phyloP scores from a whole-genome alignment of 306 rosid species.

The Acacia confusa region DNA sequence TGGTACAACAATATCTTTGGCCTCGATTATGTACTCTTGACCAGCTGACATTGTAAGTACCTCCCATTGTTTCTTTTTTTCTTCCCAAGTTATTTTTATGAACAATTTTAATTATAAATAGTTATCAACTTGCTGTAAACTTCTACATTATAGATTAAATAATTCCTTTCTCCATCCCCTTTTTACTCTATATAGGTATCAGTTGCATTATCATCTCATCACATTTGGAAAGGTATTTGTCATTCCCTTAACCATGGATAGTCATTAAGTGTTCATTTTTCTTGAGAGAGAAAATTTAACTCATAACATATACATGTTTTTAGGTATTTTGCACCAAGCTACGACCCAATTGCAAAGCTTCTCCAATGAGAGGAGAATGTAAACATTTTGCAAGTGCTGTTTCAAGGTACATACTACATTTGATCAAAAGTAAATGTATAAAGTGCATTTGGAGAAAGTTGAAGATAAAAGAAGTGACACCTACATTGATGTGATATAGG shows the following conservation, averaged over 20 bases:
- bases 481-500: not conserved
- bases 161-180: not conserved
- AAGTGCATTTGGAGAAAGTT: not conserved
- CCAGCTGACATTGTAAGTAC: slow-evolving; percentile 49
- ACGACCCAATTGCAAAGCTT: slow-evolving; percentile 65
- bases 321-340: slow-evolving; percentile 70
- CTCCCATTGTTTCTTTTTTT: not conserved
- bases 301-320: slow-evolving; percentile 2
- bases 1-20: slow-evolving; percentile 75
- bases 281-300: not conserved
- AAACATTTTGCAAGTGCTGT: slow-evolving; percentile 53
- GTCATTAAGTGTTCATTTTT: not conserved
- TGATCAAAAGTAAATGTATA: not conserved
- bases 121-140: not conserved
- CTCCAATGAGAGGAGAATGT: slow-evolving; percentile 65
- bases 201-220: slow-evolving; percentile 78
- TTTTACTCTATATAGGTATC: slow-evolving; percentile 46
- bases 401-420: slow-evolving; percentile 52
- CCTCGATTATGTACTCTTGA: slow-evolving; percentile 55
- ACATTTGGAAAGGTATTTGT: slow-evolving; percentile 78
- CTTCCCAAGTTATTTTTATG: slow-evolving; percentile 45
- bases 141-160: not conserved
- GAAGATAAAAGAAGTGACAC: not conserved
- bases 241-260: not conserved
- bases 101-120: not conserved